Base-by-base conservation (phyloP, 2,329 filamentous ascomycete species). In the Domatiomyces catenatus region DNA sequence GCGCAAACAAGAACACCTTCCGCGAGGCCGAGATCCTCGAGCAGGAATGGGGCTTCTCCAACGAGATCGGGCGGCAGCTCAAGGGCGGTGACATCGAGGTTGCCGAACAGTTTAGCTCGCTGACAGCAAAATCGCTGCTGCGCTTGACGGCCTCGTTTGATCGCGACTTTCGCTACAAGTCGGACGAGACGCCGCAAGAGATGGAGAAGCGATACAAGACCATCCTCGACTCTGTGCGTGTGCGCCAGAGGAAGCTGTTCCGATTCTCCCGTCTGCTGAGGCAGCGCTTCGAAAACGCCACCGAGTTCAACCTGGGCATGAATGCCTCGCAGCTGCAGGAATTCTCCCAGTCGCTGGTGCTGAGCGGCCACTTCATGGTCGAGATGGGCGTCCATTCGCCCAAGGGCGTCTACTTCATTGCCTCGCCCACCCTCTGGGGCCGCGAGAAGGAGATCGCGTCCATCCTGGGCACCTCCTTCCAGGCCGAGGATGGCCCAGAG, bases 151-250 rank as follows among this genome's bases (percentile, higher is more conserved):
- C 82, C 54, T 92, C 92, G 17, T 98, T 96, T 59, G 92, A 96
- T 65, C 83, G 82, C 59, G 92, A 98, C 66, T 73, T 96, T 48
- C 84, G 90, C 58, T 79, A 83, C 50, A 84, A 86, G 59, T 82
- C 86, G 1, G 87, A 88, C 59, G 89, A 96, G 67, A 84, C 83
- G 51, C 79, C 83, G 0, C 71, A 79, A 7, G 90, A 95, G 56
- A 94, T 95, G 84, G 93, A 92, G 66, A 95, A 94, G 70, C 80
- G 92, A 45, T 98, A 96, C 73, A 96, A 95, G 69, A 84, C 87
- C 54, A 88, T 89, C 56, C 72, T 98, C 2, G 92, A 98, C 65
- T 96, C 92, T 0, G 93, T 96, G 19, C 87, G 92, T 61, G 89
- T 96, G 51, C 81, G 92, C 19, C 92, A 98, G 67, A 79, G 92